Base-by-base conservation (phyloP, 2,329 filamentous ascomycete species). In the Thelonectria blattea region DNA sequence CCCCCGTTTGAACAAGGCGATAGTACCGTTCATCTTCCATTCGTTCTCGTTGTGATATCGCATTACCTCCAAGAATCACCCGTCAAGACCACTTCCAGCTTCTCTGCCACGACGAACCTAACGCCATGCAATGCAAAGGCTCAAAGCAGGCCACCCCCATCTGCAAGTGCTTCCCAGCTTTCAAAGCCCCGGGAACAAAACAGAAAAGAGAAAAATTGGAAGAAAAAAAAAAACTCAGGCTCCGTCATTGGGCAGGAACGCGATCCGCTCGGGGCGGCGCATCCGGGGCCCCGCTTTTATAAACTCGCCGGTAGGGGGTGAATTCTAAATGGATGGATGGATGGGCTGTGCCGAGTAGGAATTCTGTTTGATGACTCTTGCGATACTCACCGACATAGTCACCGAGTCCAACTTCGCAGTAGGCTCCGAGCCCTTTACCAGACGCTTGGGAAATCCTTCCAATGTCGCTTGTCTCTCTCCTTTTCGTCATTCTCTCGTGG, bases 301-400 rank as follows among this genome's bases (percentile, higher is more conserved):
- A n/a, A 17, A 43, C 41, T 17, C 17, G 18, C n/a, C 43, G 22
- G 45, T 24, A 24, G 22, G 22, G n/a, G 22, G 22, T 24, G 22
- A 4, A 3, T 24, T 6, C 22, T 24, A 24, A 24, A 24, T n/a
- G n/a, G n/a, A n/a, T n/a, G n/a, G n/a, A n/a, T n/a, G n/a, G 43
- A 47, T 3, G 45, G 20, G 43, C 27, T 30, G 27, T 30, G 22
- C 22, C 18, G 24, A 14, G 37, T 11, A 41, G 45, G 17, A 48
- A 48, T 30, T 48, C 22, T 4, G 7, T n/a, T 30, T 10, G 8
- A 30, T 17, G 18, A 17, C 17, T 43, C 34, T 14, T 14, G 15
- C 10, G 41, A 32, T 55, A 52, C 56, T 56, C 58, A 60, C 58
- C 58, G 58, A 56, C 58, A 60, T 3, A 48, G 34, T 42, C 52